A percentile compares a stretch with the other conserved stretches of the same genome.
Conservation (phyloP, 495 filamentous ascomycete genomes). For the Tuber calosporum region DNA sequence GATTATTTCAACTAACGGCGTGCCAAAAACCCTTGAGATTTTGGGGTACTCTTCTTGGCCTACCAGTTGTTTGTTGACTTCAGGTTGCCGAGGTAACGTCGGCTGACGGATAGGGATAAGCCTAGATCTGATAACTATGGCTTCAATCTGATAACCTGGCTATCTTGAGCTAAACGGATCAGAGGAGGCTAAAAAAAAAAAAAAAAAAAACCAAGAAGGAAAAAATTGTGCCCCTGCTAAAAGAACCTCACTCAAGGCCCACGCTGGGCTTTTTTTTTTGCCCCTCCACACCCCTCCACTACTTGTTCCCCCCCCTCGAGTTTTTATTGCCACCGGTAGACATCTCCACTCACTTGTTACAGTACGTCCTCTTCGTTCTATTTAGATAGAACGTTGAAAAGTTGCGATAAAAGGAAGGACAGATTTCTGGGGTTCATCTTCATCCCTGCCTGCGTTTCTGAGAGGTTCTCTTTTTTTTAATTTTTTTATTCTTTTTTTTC, state of each 20-base stretch:
- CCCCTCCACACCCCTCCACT: constrained; percentile 2
- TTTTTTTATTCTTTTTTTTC: neutral
- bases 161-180: neutral
- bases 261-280: neutral
- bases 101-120: neutral
- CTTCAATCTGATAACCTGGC: neutral
- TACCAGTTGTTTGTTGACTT: neutral
- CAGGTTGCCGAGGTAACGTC: neutral
- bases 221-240: constrained; percentile 4
- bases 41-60: too few species aligned
- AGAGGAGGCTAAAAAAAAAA: neutral
- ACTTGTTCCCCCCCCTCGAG: neutral
- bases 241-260: neutral
- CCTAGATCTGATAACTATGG: neutral
- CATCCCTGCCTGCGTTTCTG: neutral
- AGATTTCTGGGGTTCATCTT: constrained; percentile 5
- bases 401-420: neutral
- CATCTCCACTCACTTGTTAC: constrained; percentile 7
- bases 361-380: neutral
- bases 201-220: neutral
- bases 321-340: neutral
- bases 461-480: neutral
- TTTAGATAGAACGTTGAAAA: neutral
- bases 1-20: too few species aligned
- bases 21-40: too few species aligned